These are phyloP conservation scores for Pseudonitzschia multistriata DNA, from an alignment of 108 stramenopile genomes.

Conservation along the genomic window DNA sequence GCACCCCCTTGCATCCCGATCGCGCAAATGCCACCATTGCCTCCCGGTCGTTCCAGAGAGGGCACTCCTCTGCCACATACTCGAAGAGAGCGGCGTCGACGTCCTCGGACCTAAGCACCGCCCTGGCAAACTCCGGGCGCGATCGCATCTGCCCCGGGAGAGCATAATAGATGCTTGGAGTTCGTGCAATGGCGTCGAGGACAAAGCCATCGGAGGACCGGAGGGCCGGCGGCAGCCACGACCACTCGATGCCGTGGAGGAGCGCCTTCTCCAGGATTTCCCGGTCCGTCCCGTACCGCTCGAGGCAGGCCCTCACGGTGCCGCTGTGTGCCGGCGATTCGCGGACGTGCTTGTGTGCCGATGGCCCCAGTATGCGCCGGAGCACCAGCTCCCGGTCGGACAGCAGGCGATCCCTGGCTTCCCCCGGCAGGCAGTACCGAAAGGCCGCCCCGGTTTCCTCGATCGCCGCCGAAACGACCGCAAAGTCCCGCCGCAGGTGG, in stretches of 20 bases:
- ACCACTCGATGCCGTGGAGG: constrained; percentile 27
- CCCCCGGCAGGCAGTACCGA: constrained; percentile 28
- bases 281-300: constrained; percentile 17
- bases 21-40: constrained; percentile 19
- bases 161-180: constrained; percentile 11
- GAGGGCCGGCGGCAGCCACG: constrained; percentile 3
- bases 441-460: constrained; percentile 28
- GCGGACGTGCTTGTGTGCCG: background rate
- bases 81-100: constrained; percentile 12
- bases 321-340: background rate
- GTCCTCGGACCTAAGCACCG: background rate
- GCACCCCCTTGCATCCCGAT: background rate
- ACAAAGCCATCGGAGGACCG: constrained; percentile 17
- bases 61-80: constrained; percentile 21
- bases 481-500: constrained; percentile 29
- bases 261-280: constrained; percentile 26
- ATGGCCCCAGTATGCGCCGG: background rate
- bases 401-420: constrained; percentile 13
- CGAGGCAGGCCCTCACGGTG: background rate
- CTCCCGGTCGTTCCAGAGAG: constrained; percentile 19
- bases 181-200: background rate
- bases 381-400: constrained; percentile 20
- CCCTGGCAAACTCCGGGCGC: constrained; percentile 11
- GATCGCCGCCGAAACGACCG: constrained; percentile 28
- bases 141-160: constrained; percentile 6